Evolutionary conservation across 23 red algal species (phyloP).

Genomic region (Pyropia yezoensis): DNA sequence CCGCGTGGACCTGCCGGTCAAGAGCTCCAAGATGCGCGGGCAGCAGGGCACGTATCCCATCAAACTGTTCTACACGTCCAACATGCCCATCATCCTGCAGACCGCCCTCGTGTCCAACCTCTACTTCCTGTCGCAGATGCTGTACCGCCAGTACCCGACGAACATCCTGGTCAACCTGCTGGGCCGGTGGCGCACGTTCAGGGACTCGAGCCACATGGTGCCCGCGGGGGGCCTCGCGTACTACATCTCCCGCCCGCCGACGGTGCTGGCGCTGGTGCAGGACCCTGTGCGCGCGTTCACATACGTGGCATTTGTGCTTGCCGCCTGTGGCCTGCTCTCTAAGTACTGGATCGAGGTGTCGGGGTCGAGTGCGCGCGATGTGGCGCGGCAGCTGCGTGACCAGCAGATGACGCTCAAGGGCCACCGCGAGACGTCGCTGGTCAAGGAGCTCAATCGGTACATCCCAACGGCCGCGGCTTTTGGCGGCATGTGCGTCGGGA

Average conservation of each 20-base stretch:
- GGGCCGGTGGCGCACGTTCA: slow-evolving; percentile 74
- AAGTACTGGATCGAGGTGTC: slow-evolving; percentile 98
- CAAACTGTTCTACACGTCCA: slow-evolving; percentile 99
- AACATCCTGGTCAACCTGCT: slow-evolving; percentile 81
- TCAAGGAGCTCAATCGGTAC: slow-evolving; percentile 98
- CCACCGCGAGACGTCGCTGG: slow-evolving; percentile 89
- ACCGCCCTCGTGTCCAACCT: slow-evolving; percentile 97
- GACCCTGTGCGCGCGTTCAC: slow-evolving; percentile 82
- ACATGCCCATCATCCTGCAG: slow-evolving; percentile 99
- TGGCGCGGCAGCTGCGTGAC: slow-evolving; percentile 86
- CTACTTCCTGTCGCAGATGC: slow-evolving; percentile 95
- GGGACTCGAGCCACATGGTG: slow-evolving; percentile 70
- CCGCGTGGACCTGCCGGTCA: slow-evolving; percentile 92
- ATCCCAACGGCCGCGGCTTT: slow-evolving; percentile 98
- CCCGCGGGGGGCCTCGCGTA: slow-evolving; percentile 93
- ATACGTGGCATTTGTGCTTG: slow-evolving; percentile 89
- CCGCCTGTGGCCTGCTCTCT: slow-evolving; percentile 83
- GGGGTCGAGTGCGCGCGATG: slow-evolving; percentile 89
- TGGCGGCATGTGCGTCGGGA: slow-evolving; percentile 87
- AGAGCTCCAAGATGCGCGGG: slow-evolving; percentile 72
- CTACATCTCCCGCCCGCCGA: slow-evolving; percentile 94
- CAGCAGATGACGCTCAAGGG: slow-evolving; percentile 94
- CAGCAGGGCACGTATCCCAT: slow-evolving; percentile 87
- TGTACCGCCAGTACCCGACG: slow-evolving; percentile 71
- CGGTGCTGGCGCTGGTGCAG: slow-evolving; percentile 31